Evolutionary conservation across 345 rosid species (phyloP).

Genomic region (Streptanthus diversifolius): DNA sequence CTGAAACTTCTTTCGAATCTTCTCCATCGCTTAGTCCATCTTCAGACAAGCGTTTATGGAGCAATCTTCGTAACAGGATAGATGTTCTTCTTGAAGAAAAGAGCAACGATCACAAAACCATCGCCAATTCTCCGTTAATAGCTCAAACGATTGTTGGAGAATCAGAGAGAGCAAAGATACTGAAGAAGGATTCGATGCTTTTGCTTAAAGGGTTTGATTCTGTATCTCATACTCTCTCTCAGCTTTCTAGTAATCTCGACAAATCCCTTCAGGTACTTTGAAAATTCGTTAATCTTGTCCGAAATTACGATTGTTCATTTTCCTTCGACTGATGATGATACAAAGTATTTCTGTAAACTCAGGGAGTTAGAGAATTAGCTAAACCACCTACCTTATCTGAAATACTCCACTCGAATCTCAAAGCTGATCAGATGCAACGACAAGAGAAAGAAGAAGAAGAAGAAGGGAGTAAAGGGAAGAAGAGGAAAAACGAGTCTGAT

Average conservation of each 20-base stretch:
- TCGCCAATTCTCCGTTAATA: not conserved
- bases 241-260: conserved; percentile 69
- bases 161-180: conserved; percentile 44
- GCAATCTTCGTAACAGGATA: conserved; percentile 36
- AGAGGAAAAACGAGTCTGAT: conserved; percentile 63
- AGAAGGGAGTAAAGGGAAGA: conserved; percentile 40
- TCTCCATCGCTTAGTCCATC: conserved; percentile 31
- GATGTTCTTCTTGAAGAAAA: conserved; percentile 38
- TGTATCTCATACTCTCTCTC: conserved; percentile 62
- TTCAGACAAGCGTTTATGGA: conserved; percentile 44
- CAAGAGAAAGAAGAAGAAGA: conserved; percentile 28
- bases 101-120: not conserved
- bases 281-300: not conserved
- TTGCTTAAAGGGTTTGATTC: conserved; percentile 89
- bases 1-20: conserved; percentile 12
- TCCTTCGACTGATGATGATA: not conserved
- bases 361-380: conserved; percentile 83
- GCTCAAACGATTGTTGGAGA: conserved; percentile 21
- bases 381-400: conserved; percentile 79
- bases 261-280: conserved; percentile 75
- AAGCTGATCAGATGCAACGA: conserved; percentile 27
- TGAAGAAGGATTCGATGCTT: conserved; percentile 80
- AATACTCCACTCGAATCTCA: conserved; percentile 51
- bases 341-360: not conserved
- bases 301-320: not conserved